Conservation (phyloP, 2,329 filamentous ascomycete genomes). For the Ceratocystis huliohia region DNA sequence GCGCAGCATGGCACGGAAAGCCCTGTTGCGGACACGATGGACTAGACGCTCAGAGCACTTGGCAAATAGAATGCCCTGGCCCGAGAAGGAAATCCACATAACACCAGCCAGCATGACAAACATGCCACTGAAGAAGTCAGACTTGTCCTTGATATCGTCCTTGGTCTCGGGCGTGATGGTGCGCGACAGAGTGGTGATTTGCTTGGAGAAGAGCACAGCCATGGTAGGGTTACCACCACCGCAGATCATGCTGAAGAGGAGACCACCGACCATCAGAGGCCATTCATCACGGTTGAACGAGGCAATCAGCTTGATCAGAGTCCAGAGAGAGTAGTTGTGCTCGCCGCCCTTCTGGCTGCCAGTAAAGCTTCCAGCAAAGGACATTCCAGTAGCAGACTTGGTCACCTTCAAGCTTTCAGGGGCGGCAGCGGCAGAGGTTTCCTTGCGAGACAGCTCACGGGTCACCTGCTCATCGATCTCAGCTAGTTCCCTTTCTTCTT, state of each 20-base stretch:
- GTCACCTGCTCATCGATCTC: slow-evolving; percentile 28
- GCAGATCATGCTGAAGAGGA: slow-evolving; percentile 62
- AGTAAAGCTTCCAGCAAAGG: slow-evolving; percentile 43
- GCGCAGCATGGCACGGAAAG: slow-evolving; percentile 77
- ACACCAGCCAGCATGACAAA: slow-evolving; percentile 71
- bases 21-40: slow-evolving; percentile 65
- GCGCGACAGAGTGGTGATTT: slow-evolving; percentile 57
- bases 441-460: slow-evolving; percentile 34
- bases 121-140: slow-evolving; percentile 81
- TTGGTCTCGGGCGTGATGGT: slow-evolving; percentile 39
- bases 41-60: slow-evolving; percentile 77
- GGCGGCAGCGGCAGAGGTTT: slow-evolving; percentile 40
- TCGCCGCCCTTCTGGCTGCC: slow-evolving; percentile 34
- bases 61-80: slow-evolving; percentile 64
- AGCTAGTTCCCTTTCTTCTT: slow-evolving; percentile 35
- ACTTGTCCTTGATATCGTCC: slow-evolving; percentile 49
- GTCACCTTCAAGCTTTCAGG: slow-evolving; percentile 52
- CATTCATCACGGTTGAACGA: slow-evolving; percentile 67
- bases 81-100: slow-evolving; percentile 54
- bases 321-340: slow-evolving; percentile 56
- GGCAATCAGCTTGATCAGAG: slow-evolving; percentile 63
- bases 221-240: slow-evolving; percentile 64
- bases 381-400: slow-evolving; percentile 55
- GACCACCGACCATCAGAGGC: slow-evolving; percentile 57
- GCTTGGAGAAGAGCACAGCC: slow-evolving; percentile 78